Evolutionary conservation across 805 yeast genomes (phyloP).

Genomic region (Candida berthetii): DNA sequence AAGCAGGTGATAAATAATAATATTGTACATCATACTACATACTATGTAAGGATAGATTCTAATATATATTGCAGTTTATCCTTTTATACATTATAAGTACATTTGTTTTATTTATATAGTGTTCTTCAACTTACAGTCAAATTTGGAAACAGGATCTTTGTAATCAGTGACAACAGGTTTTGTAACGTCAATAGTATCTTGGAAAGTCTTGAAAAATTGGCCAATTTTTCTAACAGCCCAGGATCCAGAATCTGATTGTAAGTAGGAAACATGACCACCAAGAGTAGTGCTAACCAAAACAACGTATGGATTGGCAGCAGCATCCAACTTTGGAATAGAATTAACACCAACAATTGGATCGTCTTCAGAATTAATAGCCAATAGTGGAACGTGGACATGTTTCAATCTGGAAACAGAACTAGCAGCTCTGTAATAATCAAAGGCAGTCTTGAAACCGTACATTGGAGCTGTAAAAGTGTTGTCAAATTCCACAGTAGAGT

Average conservation of each 20-base stretch:
- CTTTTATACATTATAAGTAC: no score
- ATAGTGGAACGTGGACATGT: slow-evolving; percentile 53
- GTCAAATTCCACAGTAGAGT: slow-evolving; percentile 52
- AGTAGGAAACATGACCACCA: slow-evolving; percentile 67
- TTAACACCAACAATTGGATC: slow-evolving; percentile 59
- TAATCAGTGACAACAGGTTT: slow-evolving; percentile 12
- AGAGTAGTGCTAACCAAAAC: slow-evolving; percentile 50
- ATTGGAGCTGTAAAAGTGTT: slow-evolving; percentile 51
- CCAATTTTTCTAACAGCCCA: slow-evolving; percentile 42
- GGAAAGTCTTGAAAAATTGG: slow-evolving; percentile 33
- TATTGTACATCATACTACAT: no score
- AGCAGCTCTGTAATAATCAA: slow-evolving; percentile 59
- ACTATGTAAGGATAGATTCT: no score
- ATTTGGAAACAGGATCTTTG: slow-evolving; percentile 9
- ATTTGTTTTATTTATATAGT: not conserved
- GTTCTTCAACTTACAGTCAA: slow-evolving; percentile 11
- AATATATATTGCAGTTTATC: no score
- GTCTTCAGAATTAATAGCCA: slow-evolving; percentile 56
- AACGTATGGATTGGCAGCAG: slow-evolving; percentile 49
- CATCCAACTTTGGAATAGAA: slow-evolving; percentile 44
- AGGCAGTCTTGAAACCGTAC: slow-evolving; percentile 57
- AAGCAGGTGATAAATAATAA: slow-evolving; percentile 44
- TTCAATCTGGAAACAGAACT: slow-evolving; percentile 52
- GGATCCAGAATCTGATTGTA: slow-evolving; percentile 35
- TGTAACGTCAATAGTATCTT: slow-evolving; percentile 20